Conservation (phyloP, 2,329 filamentous ascomycete species). For the Apiospora malaysiana region DNA sequence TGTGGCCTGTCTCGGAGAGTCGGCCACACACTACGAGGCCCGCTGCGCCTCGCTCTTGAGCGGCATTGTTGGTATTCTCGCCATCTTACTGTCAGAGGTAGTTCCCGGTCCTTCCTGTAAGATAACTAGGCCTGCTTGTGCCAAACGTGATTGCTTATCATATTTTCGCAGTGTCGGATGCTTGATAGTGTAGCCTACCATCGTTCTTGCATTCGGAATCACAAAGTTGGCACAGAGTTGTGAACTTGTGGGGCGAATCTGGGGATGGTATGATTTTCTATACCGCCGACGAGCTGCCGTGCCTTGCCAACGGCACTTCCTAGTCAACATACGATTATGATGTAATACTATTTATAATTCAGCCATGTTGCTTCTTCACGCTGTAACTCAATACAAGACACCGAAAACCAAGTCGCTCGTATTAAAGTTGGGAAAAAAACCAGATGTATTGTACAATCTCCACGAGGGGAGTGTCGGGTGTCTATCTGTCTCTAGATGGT, state of each 20-base stretch:
- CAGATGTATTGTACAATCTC: slow-evolving; percentile 42
- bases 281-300: not conserved
- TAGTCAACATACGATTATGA: slow-evolving; percentile 3
- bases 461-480: slow-evolving; percentile 32
- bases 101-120: no score
- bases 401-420: not conserved
- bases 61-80: no score
- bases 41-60: no score
- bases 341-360: not conserved
- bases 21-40: slow-evolving; percentile 45
- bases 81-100: no score
- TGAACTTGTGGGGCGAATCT: not conserved
- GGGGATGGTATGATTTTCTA: not conserved
- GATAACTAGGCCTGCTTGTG: no score
- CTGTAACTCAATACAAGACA: not conserved
- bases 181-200: no score
- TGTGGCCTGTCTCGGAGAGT: slow-evolving; percentile 68
- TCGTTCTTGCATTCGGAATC: no score
- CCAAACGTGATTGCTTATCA: no score
- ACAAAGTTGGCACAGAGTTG: not conserved
- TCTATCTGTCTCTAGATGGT: slow-evolving; percentile 37
- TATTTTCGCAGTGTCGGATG: no score
- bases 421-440: slow-evolving; percentile 25
- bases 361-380: not conserved
- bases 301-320: not conserved